phyloP scores from a whole-genome alignment of 73 alveolate genomes.

The Paramecium octaurelia region DNA sequence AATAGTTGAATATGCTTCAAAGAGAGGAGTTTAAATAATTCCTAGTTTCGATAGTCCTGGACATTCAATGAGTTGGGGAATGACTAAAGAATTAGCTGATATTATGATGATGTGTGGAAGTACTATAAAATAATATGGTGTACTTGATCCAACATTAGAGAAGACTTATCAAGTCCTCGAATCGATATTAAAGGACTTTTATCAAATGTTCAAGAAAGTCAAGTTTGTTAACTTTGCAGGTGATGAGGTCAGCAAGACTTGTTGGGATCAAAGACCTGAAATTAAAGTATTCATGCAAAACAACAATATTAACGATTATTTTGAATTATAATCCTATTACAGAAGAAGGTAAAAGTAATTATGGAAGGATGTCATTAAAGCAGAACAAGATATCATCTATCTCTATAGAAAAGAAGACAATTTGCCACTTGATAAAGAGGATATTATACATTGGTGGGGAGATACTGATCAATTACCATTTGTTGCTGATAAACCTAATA shows the following conservation, averaged over 20 bases:
- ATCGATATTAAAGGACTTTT: slow-evolving; percentile 31
- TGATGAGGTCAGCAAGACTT: not conserved
- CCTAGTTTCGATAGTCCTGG: slow-evolving; percentile 92
- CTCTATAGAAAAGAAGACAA: slow-evolving; percentile 45
- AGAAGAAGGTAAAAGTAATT: slow-evolving; percentile 25
- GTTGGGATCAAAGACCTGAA: slow-evolving; percentile 52
- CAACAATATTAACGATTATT: slow-evolving; percentile 33
- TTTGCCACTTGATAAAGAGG: slow-evolving; percentile 39
- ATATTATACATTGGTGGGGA: slow-evolving; percentile 59
- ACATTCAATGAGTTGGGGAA: slow-evolving; percentile 65
- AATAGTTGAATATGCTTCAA: slow-evolving; percentile 72
- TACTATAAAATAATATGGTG: slow-evolving; percentile 40
- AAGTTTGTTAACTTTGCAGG: not conserved
- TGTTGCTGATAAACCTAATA: not conserved
- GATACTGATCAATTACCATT: not conserved
- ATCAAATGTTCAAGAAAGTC: slow-evolving; percentile 11
- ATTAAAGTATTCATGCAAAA: slow-evolving; percentile 14
- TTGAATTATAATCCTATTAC: slow-evolving; percentile 42
- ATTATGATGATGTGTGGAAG: slow-evolving; percentile 14
- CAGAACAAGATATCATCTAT: slow-evolving; percentile 43
- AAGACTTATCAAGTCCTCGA: slow-evolving; percentile 28
- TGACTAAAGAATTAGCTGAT: slow-evolving; percentile 28
- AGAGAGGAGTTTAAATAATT: slow-evolving; percentile 72
- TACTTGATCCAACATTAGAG: slow-evolving; percentile 49
- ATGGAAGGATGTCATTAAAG: slow-evolving; percentile 13